phyloP scores from a whole-genome alignment of 1,284 basidiomycete species.

The Mycosarcoma maydis region DNA sequence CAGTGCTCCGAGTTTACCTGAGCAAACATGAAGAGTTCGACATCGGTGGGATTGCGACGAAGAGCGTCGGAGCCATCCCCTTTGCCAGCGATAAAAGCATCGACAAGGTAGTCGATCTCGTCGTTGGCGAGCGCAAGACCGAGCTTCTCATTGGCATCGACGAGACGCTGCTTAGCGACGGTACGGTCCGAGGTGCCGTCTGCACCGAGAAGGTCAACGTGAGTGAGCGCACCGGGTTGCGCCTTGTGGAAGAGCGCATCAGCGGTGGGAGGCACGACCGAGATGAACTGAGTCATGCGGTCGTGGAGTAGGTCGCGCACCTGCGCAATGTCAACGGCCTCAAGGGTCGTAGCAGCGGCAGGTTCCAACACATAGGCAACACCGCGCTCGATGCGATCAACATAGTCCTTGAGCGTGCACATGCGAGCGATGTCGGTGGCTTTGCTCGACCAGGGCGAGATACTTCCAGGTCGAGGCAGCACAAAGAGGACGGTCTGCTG shows the following conservation, averaged over 20 bases:
- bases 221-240: constrained; percentile 76
- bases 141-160: constrained; percentile 81
- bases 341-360: constrained; percentile 62
- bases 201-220: constrained; percentile 72
- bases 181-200: constrained; percentile 52
- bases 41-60: constrained; percentile 75
- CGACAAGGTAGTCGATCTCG: constrained; percentile 92
- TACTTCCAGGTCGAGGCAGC: constrained; percentile 68
- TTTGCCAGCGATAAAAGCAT: constrained; percentile 77
- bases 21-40: constrained; percentile 99
- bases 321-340: constrained; percentile 34
- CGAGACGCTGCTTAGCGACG: constrained; percentile 70
- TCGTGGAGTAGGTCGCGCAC: constrained; percentile 70
- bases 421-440: constrained; percentile 87
- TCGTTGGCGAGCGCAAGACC: constrained; percentile 89
- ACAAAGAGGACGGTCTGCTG: constrained; percentile 54
- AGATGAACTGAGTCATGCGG: constrained; percentile 89
- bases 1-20: constrained; percentile 99
- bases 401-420: constrained; percentile 78
- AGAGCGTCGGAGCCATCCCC: constrained; percentile 69
- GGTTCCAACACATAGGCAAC: constrained; percentile 78
- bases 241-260: constrained; percentile 78
- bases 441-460: constrained; percentile 96
- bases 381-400: constrained; percentile 87
- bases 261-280: constrained; percentile 70